Percentiles rank a stretch among this genome's conserved stretches.
Conservation (phyloP, 2,329 filamentous ascomycete species). For the Pseudogymnoascus sp. region DNA sequence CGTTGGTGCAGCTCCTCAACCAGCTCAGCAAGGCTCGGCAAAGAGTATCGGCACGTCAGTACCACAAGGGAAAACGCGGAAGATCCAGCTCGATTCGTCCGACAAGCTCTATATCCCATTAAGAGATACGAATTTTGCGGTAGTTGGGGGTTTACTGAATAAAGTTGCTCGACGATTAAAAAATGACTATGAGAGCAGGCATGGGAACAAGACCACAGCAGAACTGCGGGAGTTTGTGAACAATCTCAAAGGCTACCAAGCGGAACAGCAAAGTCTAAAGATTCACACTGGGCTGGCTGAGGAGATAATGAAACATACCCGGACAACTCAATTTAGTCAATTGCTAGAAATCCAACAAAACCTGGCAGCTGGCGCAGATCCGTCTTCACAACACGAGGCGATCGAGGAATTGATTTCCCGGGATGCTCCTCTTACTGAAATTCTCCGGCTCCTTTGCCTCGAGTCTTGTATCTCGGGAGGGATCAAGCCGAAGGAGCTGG, state of each 20-base stretch:
- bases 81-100: conserved; percentile 78
- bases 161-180: conserved; percentile 81
- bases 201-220: conserved; percentile 76
- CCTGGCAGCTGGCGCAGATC: conserved; percentile 81
- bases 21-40: conserved; percentile 43
- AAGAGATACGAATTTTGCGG: conserved; percentile 88
- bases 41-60: conserved; percentile 45
- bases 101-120: conserved; percentile 84
- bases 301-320: conserved; percentile 89
- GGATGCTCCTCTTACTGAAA: conserved; percentile 68
- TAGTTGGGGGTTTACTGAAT: conserved; percentile 81
- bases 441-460: conserved; percentile 78
- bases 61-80: conserved; percentile 68
- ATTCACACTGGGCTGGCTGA: conserved; percentile 87
- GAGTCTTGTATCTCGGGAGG: conserved; percentile 87
- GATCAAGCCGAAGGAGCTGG: conserved; percentile 79
- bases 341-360: conserved; percentile 93
- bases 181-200: conserved; percentile 79
- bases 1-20: conserved; percentile 61
- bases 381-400: conserved; percentile 77
- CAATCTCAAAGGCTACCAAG: conserved; percentile 83
- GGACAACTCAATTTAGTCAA: conserved; percentile 80
- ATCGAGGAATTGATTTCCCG: conserved; percentile 94
- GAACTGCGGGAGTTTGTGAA: conserved; percentile 94
- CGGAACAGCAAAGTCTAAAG: conserved; percentile 87